Evolutionary conservation across 345 rosid genomes (phyloP), one percentile per base, ranked within the genome.

Genomic region (Eucalyptus pauciflora): DNA sequence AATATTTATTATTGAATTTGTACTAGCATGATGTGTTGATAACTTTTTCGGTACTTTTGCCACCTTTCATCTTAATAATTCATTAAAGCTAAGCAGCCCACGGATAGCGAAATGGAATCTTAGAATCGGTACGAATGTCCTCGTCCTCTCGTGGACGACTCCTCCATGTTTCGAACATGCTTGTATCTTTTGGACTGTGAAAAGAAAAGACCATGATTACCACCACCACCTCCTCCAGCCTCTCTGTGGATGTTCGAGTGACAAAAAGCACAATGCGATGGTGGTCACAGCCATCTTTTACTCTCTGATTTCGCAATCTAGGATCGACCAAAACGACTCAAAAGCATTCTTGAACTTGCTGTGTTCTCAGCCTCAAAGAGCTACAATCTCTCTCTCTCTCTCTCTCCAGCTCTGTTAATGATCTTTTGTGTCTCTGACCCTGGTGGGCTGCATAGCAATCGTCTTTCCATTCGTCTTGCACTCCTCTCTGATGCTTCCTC

Each of bases 401-500:
- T 96, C 93, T 96, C 96, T 86, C 11, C 69, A 97, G 89, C 52
- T 96, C 96, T 8, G 90, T 41, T 46, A 69, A 96, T 95, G 27
- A 91, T 88, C 92, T 94, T 95, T 90, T 96, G 95, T 3, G 97
- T 96, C 93, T 94, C 96, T 2, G 98, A 94, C 91, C 97, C 90
- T 1, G 98, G 98, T 7, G 58, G 97, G 98, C 93, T 96, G 98
- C 56, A 91, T 90, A 14, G 97, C 95, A 48, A 96, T 94, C 92
- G 94, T 86, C 88, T 93, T 97, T 97, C 97, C 94, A 86, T 95
- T 95, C 3, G 96, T 93, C 94, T 97, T 98, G 80, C 98, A 96
- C 90, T 96, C 99, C 93, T 96, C 99, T 93, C 25, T 97, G 95
- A 92, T 96, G 99, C 91, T 92, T 95, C 91, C 99, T 95, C 89